Base-by-base conservation (phyloP, 805 yeast species). In the Saturnispora sanitii region DNA sequence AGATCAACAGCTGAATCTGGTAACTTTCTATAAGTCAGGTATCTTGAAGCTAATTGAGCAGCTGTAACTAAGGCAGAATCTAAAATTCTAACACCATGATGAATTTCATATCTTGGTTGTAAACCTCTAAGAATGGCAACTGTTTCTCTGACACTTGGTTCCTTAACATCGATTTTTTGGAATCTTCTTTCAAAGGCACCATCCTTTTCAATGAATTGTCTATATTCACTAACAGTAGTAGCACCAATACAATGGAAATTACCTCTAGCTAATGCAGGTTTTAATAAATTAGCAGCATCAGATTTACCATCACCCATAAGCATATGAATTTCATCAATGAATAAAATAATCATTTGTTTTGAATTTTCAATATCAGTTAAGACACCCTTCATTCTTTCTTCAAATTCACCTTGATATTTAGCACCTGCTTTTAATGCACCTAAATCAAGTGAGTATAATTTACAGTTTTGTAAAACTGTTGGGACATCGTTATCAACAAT, bases 341-440 rank as follows among this genome's bases (percentile, higher is more conserved):
- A 92, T 44, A 92, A 71, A 48, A 92, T 79, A 49, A 92, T 86
- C 75, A 87, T 73, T 37, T 77, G 82, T 53, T 80, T 79, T 1
- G 94, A 79, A 52, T 86, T 82, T 61, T 86, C 95, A 54, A 92
- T 84, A 55, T 92, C 98, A 58, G 79, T 86, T 58, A 92, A 70
- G 23, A 92, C 97, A 51, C 97, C 97, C 66, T 92, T 92, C 57
- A 92, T 73, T 66, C 98, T 79, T 67, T 92, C 98, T 68, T 92
- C 98, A 56, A 90, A 92, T 58, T 92, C 98, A 65, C 98, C 98
- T 62, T 90, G 94, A 64, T 86, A 88, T 60, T 92, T 92, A 44
- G 98, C 97, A 65, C 98, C 98, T 6, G 98, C 98, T 46, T 94
- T 90, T 54, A 92, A 73, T 1, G 97, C 94, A 47, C 98, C 98